Conservation (phyloP, 768 basidiomycete genomes). For the Mycena sanguinolenta region DNA sequence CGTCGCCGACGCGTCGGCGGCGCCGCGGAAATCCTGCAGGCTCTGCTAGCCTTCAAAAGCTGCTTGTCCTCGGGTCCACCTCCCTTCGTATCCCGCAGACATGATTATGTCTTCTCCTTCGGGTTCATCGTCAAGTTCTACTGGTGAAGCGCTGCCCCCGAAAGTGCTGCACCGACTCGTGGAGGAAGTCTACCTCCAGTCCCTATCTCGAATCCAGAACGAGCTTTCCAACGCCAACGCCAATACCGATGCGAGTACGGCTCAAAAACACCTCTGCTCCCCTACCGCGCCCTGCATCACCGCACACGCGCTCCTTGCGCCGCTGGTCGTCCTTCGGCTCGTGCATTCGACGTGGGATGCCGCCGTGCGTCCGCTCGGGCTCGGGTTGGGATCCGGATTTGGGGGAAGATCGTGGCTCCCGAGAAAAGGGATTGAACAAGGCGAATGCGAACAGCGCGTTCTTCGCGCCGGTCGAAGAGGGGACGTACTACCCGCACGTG, state of each 20-base stretch:
- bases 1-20: too few relatives aligned
- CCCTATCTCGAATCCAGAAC: slow-evolving; percentile 9
- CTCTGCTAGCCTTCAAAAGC: background rate
- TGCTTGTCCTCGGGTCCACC: background rate
- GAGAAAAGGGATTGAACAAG: too few relatives aligned
- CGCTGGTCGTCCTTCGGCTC: slow-evolving; percentile 35
- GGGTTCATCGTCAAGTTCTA: too few relatives aligned
- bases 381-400: too few relatives aligned
- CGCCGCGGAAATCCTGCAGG: background rate
- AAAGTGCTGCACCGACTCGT: slow-evolving; percentile 17
- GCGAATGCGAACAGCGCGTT: too few relatives aligned
- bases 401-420: too few relatives aligned
- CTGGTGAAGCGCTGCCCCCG: background rate
- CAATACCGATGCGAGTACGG: too few relatives aligned
- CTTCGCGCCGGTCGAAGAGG: slow-evolving; percentile 42
- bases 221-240: too few relatives aligned
- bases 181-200: slow-evolving; percentile 21
- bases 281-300: slow-evolving; percentile 34
- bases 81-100: background rate
- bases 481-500: slow-evolving; percentile 44
- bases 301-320: slow-evolving; percentile 22
- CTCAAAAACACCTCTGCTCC: slow-evolving; percentile 43
- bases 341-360: slow-evolving; percentile 42
- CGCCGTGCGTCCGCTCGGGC: too few relatives aligned
- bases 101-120: slow-evolving; percentile 18